A percentile compares a stretch with the other conserved stretches of the same genome.
These are phyloP conservation scores for Schoenoplectus triqueter DNA, from an alignment of 202 grass and related monocot species.

Conservation along the genomic window DNA sequence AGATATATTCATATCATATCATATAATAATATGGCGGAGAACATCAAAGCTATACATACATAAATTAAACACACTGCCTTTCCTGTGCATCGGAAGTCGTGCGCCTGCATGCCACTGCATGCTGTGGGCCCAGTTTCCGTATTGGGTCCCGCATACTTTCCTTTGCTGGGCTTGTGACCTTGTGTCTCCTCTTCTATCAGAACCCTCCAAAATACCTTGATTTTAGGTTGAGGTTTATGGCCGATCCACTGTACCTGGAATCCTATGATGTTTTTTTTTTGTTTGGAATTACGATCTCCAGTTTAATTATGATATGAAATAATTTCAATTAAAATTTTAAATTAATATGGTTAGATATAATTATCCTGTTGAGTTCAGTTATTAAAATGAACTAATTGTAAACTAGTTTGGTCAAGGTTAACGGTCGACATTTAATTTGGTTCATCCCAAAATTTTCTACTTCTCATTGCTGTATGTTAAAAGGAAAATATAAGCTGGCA, in stretches of 20 bases:
- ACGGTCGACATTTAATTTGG: too few species aligned
- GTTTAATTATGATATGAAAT: background rate
- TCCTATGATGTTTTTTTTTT: slow-evolving; percentile 1
- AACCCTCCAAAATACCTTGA: slow-evolving; percentile 45
- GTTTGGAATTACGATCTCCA: slow-evolving; percentile 23
- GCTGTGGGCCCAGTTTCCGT: background rate
- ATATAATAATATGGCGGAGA: slow-evolving; percentile 19
- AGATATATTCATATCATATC: background rate
- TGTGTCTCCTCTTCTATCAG: slow-evolving; percentile 39
- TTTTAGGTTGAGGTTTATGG: slow-evolving; percentile 29
- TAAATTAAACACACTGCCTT: slow-evolving; percentile 15
- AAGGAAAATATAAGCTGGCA: too few species aligned
- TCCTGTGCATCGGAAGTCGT: slow-evolving; percentile 39
- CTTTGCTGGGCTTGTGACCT: slow-evolving; percentile 33
- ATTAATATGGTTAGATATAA: background rate
- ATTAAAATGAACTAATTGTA: background rate
- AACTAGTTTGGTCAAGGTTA: too few species aligned
- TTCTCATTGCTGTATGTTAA: too few species aligned
- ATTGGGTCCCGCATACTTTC: slow-evolving; percentile 43
- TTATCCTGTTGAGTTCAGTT: background rate
- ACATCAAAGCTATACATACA: slow-evolving; percentile 8
- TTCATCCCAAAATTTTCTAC: too few species aligned
- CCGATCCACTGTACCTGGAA: background rate
- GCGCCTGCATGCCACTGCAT: slow-evolving; percentile 42
- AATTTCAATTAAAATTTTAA: background rate